These are phyloP conservation scores for Ceratocystis huliohia DNA, from an alignment of 2,329 filamentous ascomycete species.

Conservation along the genomic window DNA sequence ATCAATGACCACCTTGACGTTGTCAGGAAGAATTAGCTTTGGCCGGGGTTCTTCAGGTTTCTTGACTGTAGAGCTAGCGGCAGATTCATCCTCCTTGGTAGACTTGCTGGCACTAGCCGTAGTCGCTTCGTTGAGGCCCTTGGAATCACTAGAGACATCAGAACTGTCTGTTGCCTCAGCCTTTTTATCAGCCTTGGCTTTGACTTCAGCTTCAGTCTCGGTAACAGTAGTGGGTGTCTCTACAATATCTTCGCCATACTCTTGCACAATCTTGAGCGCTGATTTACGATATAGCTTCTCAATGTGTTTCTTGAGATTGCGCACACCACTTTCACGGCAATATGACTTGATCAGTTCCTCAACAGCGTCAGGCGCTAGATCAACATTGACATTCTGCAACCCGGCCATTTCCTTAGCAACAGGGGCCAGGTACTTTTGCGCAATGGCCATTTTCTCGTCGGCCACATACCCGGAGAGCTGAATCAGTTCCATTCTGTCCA, in stretches of 20 bases:
- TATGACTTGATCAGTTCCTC: conserved; percentile 98
- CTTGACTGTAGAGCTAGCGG: conserved; percentile 26
- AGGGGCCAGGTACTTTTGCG: conserved; percentile 80
- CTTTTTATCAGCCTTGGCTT: conserved; percentile 28
- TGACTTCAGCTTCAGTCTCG: conserved; percentile 31
- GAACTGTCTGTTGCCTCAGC: conserved; percentile 25
- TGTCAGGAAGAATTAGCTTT: conserved; percentile 70
- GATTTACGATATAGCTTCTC: conserved; percentile 98
- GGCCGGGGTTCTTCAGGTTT: conserved; percentile 61
- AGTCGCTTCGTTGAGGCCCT: conserved; percentile 23
- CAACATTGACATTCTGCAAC: conserved; percentile 79
- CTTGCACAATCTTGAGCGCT: conserved; percentile 90
- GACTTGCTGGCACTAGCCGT: conserved; percentile 25
- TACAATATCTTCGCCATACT: conserved; percentile 78
- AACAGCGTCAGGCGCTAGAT: conserved; percentile 73
- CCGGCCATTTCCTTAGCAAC: conserved; percentile 90
- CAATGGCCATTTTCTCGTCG: conserved; percentile 98
- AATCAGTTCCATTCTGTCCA: conserved; percentile 97
- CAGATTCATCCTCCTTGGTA: conserved; percentile 30
- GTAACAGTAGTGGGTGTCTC: conserved; percentile 35
- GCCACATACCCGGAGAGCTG: conserved; percentile 91
- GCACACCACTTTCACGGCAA: conserved; percentile 90
- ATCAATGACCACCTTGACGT: conserved; percentile 71
- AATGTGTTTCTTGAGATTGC: conserved; percentile 98
- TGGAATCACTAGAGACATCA: conserved; percentile 14